phyloP scores from a whole-genome alignment of 805 yeast species.

The Hemisphaericaspora nanyangensis region DNA sequence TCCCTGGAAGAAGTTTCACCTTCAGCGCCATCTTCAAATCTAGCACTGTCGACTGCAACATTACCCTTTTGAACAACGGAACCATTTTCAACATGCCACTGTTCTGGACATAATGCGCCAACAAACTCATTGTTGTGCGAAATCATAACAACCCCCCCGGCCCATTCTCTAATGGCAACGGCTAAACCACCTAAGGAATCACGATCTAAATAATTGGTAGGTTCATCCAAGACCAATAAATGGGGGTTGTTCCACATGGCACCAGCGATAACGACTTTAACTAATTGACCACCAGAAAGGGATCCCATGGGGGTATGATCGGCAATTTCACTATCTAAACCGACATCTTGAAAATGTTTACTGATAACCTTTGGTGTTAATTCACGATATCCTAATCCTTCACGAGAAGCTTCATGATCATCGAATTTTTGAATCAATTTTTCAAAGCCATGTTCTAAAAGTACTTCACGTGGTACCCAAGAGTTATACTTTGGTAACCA shows the following conservation, averaged over 20 bases:
- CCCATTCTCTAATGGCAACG: constrained; percentile 96
- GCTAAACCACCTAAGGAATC: constrained; percentile 98
- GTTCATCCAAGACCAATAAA: constrained; percentile 93
- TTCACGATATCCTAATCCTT: constrained; percentile 44
- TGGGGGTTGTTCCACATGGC: constrained; percentile 99
- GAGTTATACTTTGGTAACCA: constrained; percentile 93
- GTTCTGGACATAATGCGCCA: constrained; percentile 97
- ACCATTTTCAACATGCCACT: constrained; percentile 96
- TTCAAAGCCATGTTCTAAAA: constrained; percentile 59
- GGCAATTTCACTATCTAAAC: constrained; percentile 96
- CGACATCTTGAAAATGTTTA: constrained; percentile 95
- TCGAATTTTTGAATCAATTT: constrained; percentile 43
- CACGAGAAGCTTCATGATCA: constrained; percentile 47
- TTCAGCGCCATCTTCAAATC: constrained; percentile 80
- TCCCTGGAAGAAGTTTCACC: constrained; percentile 38
- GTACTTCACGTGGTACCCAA: constrained; percentile 82
- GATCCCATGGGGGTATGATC: constrained; percentile 98
- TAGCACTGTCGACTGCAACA: constrained; percentile 64
- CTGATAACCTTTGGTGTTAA: constrained; percentile 87
- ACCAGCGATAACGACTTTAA: constrained; percentile 97
- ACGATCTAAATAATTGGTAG: constrained; percentile 96
- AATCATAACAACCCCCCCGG: constrained; percentile 97
- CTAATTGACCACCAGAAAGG: constrained; percentile 96
- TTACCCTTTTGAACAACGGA: constrained; percentile 79
- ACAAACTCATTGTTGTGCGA: constrained; percentile 97